Evolutionary conservation across 2,329 filamentous ascomycete genomes (phyloP).

Genomic region (Parastagonospora avenae): DNA sequence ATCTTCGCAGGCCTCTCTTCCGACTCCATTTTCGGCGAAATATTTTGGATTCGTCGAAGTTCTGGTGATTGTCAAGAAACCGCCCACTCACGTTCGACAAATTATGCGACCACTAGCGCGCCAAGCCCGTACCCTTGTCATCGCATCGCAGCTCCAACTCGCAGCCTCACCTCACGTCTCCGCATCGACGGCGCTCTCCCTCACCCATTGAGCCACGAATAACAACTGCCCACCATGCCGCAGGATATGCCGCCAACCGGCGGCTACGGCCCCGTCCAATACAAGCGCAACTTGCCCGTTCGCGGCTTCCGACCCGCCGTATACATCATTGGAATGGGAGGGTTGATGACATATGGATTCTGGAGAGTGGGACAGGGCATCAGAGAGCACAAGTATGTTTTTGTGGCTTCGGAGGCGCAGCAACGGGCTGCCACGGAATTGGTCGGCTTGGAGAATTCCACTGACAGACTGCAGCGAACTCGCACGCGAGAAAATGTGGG

Average conservation of each 20-base stretch:
- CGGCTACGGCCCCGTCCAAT: constrained; percentile 96
- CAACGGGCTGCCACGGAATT: background rate
- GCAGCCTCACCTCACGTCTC: constrained; percentile 33
- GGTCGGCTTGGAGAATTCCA: background rate
- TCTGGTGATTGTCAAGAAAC: constrained; percentile 6
- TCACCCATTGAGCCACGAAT: constrained; percentile 35
- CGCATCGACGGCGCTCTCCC: constrained; percentile 28
- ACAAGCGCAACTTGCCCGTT: constrained; percentile 94
- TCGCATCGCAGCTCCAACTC: constrained; percentile 18
- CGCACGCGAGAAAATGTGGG: constrained; percentile 97
- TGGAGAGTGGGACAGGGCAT: constrained; percentile 83
- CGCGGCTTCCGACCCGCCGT: constrained; percentile 85
- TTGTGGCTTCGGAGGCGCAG: background rate
- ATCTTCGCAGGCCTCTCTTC: constrained; percentile 62
- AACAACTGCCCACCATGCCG: constrained; percentile 68
- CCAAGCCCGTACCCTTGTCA: constrained; percentile 30
- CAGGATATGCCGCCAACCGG: constrained; percentile 96
- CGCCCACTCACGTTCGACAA: constrained; percentile 33
- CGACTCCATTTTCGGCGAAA: constrained; percentile 55
- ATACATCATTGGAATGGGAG: constrained; percentile 76
- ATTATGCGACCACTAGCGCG: constrained; percentile 35
- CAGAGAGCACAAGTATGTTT: constrained; percentile 83
- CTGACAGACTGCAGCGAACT: constrained; percentile 71
- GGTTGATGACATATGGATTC: constrained; percentile 87
- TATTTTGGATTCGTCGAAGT: background rate